These are phyloP conservation scores for Cladorrhinum sp. DNA, from an alignment of 2,329 filamentous ascomycete species.

Conservation along the genomic window DNA sequence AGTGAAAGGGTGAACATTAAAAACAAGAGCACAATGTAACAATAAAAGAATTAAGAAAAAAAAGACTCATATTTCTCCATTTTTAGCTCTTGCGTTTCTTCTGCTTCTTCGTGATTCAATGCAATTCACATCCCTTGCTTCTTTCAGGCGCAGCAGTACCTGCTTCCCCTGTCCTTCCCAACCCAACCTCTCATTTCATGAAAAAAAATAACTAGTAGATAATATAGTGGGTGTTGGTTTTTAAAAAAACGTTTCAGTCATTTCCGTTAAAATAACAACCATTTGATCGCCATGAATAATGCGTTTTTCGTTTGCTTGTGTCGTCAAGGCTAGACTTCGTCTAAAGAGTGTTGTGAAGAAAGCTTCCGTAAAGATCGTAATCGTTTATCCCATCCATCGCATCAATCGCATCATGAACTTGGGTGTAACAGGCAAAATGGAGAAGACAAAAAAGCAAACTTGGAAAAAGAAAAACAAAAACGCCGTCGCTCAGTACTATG, in stretches of 20 bases:
- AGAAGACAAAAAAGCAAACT: constrained; percentile 9
- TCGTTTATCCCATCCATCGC: background rate
- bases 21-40: background rate
- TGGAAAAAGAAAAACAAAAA: constrained; percentile 17
- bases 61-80: background rate
- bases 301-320: background rate
- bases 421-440: constrained; percentile 11
- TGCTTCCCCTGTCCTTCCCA: background rate
- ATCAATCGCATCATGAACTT: background rate
- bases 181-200: background rate
- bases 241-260: background rate
- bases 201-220: background rate
- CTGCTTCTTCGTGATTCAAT: background rate
- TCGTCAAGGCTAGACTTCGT: background rate
- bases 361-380: constrained; percentile 2
- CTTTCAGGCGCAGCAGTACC: background rate
- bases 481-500: constrained; percentile 26
- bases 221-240: background rate
- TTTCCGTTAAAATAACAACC: constrained; percentile 4
- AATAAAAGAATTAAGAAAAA: background rate
- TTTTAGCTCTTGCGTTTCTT: too few relatives aligned
- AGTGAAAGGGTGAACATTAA: background rate
- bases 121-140: background rate
- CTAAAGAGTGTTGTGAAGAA: background rate
- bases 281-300: background rate